Evolutionary conservation across 768 basidiomycete genomes (phyloP).

Genomic region (Lactarius indigo): DNA sequence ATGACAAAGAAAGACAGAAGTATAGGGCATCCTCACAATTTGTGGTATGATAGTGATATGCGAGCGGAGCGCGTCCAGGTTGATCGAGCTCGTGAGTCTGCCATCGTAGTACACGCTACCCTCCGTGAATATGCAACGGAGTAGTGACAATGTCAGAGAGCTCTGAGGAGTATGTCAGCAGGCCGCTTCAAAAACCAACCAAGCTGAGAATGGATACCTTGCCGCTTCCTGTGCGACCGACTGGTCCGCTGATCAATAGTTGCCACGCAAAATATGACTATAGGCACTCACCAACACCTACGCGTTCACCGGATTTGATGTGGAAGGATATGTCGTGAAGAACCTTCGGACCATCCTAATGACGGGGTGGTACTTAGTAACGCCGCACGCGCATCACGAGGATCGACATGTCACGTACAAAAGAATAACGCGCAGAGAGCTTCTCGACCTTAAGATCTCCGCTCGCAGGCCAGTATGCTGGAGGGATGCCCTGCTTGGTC

Average conservation of each 20-base stretch:
- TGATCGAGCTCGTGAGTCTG: constrained; percentile 42
- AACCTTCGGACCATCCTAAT: constrained; percentile 51
- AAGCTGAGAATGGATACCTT: constrained; percentile 32
- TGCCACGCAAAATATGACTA: background rate
- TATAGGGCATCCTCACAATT: constrained; percentile 40
- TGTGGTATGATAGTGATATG: constrained; percentile 61
- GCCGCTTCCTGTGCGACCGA: constrained; percentile 59
- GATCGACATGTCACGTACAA: constrained; percentile 26
- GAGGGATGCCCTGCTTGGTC: constrained; percentile 43
- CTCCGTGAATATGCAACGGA: constrained; percentile 52
- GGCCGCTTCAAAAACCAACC: constrained; percentile 4
- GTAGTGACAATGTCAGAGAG: constrained; percentile 48
- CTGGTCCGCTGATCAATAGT: constrained; percentile 30
- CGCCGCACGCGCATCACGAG: constrained; percentile 44
- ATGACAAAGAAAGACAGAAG: no score
- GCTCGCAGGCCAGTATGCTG: constrained; percentile 62
- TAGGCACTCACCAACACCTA: constrained; percentile 46
- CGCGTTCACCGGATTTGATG: constrained; percentile 53
- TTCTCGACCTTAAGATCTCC: constrained; percentile 51
- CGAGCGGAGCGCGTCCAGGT: constrained; percentile 50
- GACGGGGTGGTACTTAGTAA: constrained; percentile 29
- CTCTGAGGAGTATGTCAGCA: constrained; percentile 32
- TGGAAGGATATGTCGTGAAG: constrained; percentile 49
- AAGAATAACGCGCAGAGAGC: constrained; percentile 48
- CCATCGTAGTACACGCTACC: constrained; percentile 54